Conservation (phyloP, 176 grass and related monocot genomes). For the Aegilops sharonensis region DNA sequence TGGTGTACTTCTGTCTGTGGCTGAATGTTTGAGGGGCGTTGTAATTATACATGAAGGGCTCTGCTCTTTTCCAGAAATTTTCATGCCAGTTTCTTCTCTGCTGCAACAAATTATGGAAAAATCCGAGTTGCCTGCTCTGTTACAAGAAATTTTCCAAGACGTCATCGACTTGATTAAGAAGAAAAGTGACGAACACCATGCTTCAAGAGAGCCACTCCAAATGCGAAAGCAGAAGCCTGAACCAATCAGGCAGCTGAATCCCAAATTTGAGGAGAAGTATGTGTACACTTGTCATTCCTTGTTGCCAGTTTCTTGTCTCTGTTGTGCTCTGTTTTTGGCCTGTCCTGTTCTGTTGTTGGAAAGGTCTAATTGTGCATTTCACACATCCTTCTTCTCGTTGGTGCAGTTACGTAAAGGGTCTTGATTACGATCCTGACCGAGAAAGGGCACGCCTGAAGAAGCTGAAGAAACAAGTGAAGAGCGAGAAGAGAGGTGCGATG, state of each 20-base stretch:
- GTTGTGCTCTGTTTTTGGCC: background rate
- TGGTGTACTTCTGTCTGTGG: slow-evolving; percentile 60
- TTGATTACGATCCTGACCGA: slow-evolving; percentile 96
- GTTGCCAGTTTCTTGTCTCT: background rate
- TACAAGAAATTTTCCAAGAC: slow-evolving; percentile 62
- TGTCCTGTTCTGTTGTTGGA: slow-evolving; percentile 2
- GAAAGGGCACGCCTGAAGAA: slow-evolving; percentile 73
- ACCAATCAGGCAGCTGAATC: slow-evolving; percentile 86
- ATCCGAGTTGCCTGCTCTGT: slow-evolving; percentile 27
- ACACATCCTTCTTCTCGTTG: background rate
- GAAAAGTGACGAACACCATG: slow-evolving; percentile 56
- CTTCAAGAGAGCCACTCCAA: slow-evolving; percentile 67
- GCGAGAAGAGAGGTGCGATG: slow-evolving; percentile 69
- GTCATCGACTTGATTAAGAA: slow-evolving; percentile 72
- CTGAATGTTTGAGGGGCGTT: slow-evolving; percentile 79
- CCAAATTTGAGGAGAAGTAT: slow-evolving; percentile 94
- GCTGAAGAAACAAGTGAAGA: slow-evolving; percentile 68
- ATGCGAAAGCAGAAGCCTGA: slow-evolving; percentile 83
- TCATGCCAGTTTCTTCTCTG: slow-evolving; percentile 63
- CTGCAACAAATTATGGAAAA: slow-evolving; percentile 62
- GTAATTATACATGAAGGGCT: slow-evolving; percentile 74
- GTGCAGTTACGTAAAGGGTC: slow-evolving; percentile 84
- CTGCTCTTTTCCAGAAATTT: slow-evolving; percentile 79
- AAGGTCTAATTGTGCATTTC: background rate
- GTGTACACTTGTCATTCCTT: slow-evolving; percentile 37